These are phyloP conservation scores for Hortaea sp. DNA, from an alignment of 2,329 filamentous ascomycete species.

Conservation along the genomic window DNA sequence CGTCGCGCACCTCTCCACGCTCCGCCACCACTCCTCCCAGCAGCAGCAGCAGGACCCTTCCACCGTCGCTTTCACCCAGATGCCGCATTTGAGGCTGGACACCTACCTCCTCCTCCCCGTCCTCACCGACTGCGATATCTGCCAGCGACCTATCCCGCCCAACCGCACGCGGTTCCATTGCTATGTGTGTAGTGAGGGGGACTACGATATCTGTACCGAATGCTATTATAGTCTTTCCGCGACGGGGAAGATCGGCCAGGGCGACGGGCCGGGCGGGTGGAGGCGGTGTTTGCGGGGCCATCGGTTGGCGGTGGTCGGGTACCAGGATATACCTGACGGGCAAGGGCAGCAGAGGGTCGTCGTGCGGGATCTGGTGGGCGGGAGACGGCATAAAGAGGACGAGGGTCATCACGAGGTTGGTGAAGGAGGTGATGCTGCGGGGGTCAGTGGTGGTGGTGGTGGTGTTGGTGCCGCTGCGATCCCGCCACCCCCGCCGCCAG, in stretches of 20 bases:
- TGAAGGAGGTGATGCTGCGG: constrained; percentile 1
- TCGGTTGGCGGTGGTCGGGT: constrained; percentile 73
- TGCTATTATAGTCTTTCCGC: constrained; percentile 65
- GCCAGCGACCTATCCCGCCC: constrained; percentile 60
- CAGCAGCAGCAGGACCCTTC: constrained; percentile 7
- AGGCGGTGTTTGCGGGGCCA: constrained; percentile 70
- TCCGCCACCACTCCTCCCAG: neutral
- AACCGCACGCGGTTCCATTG: constrained; percentile 69
- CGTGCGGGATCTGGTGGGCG: constrained; percentile 66
- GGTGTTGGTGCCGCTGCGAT: neutral
- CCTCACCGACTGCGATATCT: constrained; percentile 70
- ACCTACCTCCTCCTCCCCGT: constrained; percentile 29
- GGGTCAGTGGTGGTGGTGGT: neutral
- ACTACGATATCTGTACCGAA: constrained; percentile 72
- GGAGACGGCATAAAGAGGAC: constrained; percentile 53
- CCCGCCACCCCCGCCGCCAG: constrained; percentile 46
- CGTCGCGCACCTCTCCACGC: constrained; percentile 28
- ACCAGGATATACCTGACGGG: constrained; percentile 51
- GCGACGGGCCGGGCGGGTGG: constrained; percentile 76
- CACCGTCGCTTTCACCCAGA: constrained; percentile 11
- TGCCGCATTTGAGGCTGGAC: constrained; percentile 31
- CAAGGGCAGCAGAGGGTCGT: constrained; percentile 57
- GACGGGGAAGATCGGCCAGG: constrained; percentile 54
- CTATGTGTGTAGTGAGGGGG: constrained; percentile 63
- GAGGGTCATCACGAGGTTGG: neutral